Conservation (phyloP, 306 rosid genomes). For the Quercus robur region DNA sequence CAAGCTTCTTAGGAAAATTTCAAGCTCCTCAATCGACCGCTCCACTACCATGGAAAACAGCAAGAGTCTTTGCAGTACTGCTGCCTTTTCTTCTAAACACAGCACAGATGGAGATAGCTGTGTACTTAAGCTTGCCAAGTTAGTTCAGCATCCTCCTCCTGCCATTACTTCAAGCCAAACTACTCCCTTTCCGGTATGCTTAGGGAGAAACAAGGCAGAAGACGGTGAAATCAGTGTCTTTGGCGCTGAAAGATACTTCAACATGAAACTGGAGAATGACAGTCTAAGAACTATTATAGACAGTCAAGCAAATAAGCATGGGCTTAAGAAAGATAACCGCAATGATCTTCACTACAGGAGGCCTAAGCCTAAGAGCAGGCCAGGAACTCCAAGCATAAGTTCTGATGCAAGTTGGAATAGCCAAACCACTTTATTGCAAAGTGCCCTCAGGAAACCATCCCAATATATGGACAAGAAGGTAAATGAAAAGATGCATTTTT, state of each 20-base stretch:
- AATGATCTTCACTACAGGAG: constrained; percentile 8
- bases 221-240: constrained; percentile 43
- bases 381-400: constrained; percentile 37
- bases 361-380: constrained; percentile 21
- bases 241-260: constrained; percentile 50
- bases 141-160: constrained; percentile 11
- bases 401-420: constrained; percentile 41
- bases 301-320: background rate
- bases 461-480: constrained; percentile 21
- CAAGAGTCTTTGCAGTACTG: background rate
- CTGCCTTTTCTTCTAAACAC: constrained; percentile 26
- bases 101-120: constrained; percentile 13
- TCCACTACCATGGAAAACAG: constrained; percentile 20
- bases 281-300: background rate
- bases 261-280: constrained; percentile 24
- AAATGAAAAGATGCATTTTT: constrained; percentile 17
- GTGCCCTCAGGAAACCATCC: constrained; percentile 19
- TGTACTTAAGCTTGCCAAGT: background rate
- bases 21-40: background rate
- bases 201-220: constrained; percentile 9
- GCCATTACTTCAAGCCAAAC: background rate
- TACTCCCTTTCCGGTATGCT: background rate
- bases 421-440: constrained; percentile 20
- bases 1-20: too few relatives aligned
- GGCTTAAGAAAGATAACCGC: constrained; percentile 12